Conservation (phyloP, 225 moss, liverwort and hornwort species). For the Sphagnum tenellum region DNA sequence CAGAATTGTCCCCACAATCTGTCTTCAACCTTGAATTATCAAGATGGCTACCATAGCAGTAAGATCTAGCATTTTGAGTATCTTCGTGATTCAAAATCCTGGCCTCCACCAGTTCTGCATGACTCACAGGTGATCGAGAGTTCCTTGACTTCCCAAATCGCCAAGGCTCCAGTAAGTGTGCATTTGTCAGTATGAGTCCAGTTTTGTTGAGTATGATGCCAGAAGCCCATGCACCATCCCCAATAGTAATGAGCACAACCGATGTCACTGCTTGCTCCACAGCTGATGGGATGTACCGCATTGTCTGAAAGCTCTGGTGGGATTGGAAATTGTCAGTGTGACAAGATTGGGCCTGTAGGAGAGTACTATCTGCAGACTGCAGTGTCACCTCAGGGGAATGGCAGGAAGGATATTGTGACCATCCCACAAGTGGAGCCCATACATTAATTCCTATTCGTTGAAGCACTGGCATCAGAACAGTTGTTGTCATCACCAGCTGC, state of each 20-base stretch:
- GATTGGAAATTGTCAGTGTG: conserved; percentile 34
- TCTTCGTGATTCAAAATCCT: too few relatives aligned
- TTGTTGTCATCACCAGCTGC: conserved; percentile 91
- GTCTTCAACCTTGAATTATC: too few relatives aligned
- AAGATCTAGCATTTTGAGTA: too few relatives aligned
- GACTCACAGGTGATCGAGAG: conserved; percentile 27
- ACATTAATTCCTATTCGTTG: conserved; percentile 67
- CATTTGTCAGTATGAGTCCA: conserved; percentile 91
- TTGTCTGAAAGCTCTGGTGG: conserved; percentile 27
- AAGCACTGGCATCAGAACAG: conserved; percentile 71
- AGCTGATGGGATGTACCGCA: conserved; percentile 51
- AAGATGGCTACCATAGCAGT: too few relatives aligned
- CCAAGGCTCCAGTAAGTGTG: conserved; percentile 96
- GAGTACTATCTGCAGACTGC: conserved; percentile 12
- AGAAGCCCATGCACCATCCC: conserved; percentile 98
- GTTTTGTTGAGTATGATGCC: conserved; percentile 68
- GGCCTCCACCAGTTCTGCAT: too few relatives aligned
- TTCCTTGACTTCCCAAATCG: conserved; percentile 79
- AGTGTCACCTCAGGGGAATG: conserved; percentile 10
- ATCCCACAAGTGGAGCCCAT: conserved; percentile 34
- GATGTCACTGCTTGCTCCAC: conserved; percentile 76
- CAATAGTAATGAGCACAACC: conserved; percentile 88
- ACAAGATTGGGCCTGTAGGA: conserved; percentile 46
- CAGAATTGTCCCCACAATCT: not conserved
- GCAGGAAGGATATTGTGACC: conserved; percentile 17